Evolutionary conservation across 139 green algal genomes (phyloP).

Genomic region (Chlorella ohadii): DNA sequence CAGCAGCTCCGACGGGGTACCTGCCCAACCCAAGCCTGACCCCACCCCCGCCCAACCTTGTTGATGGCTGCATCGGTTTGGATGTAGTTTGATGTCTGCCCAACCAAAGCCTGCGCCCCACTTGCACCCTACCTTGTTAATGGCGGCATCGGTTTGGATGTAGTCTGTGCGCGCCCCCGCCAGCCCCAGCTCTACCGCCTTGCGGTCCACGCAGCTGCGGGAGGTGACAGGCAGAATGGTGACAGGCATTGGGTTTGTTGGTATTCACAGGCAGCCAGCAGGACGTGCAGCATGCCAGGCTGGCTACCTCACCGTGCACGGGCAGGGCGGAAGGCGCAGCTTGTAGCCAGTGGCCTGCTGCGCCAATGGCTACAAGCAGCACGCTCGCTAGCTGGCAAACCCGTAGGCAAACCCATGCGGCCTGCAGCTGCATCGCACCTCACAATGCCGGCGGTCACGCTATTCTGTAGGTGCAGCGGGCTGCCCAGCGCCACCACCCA

Average conservation of each 20-base stretch:
- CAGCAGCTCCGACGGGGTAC: too few species aligned
- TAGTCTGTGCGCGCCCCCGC: constrained; percentile 64
- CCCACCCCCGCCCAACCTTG: constrained; percentile 19
- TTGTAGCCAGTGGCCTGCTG: too few species aligned
- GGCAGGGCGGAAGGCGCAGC: too few species aligned
- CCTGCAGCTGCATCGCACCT: constrained; percentile 1
- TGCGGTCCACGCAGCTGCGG: constrained; percentile 71
- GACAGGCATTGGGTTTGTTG: too few species aligned
- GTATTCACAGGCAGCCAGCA: background rate
- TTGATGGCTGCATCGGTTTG: constrained; percentile 76
- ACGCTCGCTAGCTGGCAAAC: too few species aligned
- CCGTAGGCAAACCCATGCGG: too few species aligned
- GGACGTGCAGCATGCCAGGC: background rate
- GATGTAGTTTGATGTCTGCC: constrained; percentile 83
- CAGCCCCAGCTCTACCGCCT: constrained; percentile 78
- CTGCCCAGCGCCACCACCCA: constrained; percentile 83
- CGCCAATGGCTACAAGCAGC: too few species aligned
- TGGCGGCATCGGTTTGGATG: constrained; percentile 78
- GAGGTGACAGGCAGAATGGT: background rate
- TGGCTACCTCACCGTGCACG: too few species aligned
- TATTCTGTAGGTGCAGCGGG: constrained; percentile 80
- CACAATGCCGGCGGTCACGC: constrained; percentile 69
- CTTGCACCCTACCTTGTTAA: constrained; percentile 51
- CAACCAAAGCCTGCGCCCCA: background rate
- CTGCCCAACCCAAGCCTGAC: too few species aligned